These are phyloP conservation scores for Gossypium laxum DNA, from an alignment of 441 rosid genomes.

Conservation along the genomic window DNA sequence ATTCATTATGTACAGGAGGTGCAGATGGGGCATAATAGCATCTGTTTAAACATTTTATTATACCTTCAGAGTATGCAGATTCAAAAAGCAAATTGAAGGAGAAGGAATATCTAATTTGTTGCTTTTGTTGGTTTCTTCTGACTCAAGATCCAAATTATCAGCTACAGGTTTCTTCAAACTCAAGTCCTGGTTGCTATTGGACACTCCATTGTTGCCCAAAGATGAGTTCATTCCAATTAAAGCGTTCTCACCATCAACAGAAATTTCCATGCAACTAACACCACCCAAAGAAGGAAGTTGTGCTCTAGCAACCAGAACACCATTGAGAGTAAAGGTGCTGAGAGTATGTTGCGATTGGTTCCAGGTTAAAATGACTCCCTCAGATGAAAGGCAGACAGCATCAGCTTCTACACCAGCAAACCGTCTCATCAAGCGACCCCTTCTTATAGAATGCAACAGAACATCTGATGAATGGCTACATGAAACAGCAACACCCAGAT, in stretches of 20 bases:
- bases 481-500: constrained; percentile 77
- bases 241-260: constrained; percentile 65
- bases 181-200: constrained; percentile 15
- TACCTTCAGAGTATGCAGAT: constrained; percentile 79
- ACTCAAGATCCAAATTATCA: constrained; percentile 28
- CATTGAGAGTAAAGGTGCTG: constrained; percentile 69
- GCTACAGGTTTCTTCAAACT: constrained; percentile 19
- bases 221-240: constrained; percentile 64
- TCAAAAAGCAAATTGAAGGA: constrained; percentile 78
- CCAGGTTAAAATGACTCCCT: constrained; percentile 80
- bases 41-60: constrained; percentile 7
- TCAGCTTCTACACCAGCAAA: constrained; percentile 69
- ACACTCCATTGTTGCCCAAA: constrained; percentile 22
- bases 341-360: constrained; percentile 45
- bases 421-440: constrained; percentile 80
- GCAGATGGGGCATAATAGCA: neutral
- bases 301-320: constrained; percentile 53
- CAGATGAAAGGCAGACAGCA: constrained; percentile 70
- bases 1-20: neutral
- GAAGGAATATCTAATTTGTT: constrained; percentile 48
- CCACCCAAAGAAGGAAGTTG: constrained; percentile 55
- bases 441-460: constrained; percentile 71
- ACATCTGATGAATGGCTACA: constrained; percentile 60
- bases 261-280: constrained; percentile 79
- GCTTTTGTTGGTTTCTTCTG: constrained; percentile 31